phyloP scores from a whole-genome alignment of 345 rosid genomes.

The Eucalyptus coolabah region DNA sequence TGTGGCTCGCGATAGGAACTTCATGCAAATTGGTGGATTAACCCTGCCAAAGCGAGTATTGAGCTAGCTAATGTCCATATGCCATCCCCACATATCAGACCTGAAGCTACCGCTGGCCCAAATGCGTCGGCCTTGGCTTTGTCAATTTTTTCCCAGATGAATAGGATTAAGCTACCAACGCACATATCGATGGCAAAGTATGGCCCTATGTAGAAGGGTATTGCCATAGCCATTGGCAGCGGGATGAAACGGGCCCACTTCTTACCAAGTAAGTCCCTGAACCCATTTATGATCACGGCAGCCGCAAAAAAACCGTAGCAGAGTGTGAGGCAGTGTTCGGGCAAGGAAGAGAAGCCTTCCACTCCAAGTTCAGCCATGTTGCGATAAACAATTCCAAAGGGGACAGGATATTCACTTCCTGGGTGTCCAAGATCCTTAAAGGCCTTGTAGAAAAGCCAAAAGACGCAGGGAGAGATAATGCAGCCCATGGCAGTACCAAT shows the following conservation, averaged over 20 bases:
- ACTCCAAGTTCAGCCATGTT: slow-evolving; percentile 1
- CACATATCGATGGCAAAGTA: slow-evolving; percentile 39
- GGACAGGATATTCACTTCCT: neutral
- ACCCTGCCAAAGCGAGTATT: slow-evolving; percentile 11
- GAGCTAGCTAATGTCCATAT: slow-evolving; percentile 17
- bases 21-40: neutral
- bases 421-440: neutral
- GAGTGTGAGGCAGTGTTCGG: slow-evolving; percentile 6
- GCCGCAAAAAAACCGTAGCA: slow-evolving; percentile 19
- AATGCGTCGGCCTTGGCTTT: slow-evolving; percentile 8
- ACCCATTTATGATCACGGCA: slow-evolving; percentile 7
- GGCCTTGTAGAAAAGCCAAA: slow-evolving; percentile 16
- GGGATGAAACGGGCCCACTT: slow-evolving; percentile 13
- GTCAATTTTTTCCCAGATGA: slow-evolving; percentile 12
- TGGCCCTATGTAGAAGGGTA: slow-evolving; percentile 22
- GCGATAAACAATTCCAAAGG: neutral
- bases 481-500: slow-evolving; percentile 16
- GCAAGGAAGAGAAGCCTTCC: slow-evolving; percentile 3
- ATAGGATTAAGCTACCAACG: slow-evolving; percentile 15
- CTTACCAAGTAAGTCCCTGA: neutral
- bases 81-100: slow-evolving; percentile 29
- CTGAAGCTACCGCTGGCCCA: slow-evolving; percentile 21
- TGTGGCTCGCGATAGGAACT: neutral
- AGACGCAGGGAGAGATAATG: slow-evolving; percentile 1
- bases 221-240: slow-evolving; percentile 35